Conservation (phyloP, 371 early-diverging fungal species). For the Rhizopus arrhizus region DNA sequence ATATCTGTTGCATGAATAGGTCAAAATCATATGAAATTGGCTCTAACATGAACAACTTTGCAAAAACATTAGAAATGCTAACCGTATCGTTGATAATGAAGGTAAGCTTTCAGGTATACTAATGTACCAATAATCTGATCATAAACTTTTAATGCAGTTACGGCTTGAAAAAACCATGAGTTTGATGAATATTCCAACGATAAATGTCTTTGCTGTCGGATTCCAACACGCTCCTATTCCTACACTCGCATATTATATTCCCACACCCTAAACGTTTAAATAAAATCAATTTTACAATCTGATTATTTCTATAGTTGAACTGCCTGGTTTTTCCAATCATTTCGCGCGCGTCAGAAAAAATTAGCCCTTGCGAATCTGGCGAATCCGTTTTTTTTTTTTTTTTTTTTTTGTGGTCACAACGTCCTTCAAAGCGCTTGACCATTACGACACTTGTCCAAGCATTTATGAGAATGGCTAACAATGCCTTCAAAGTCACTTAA, state of each 20-base stretch:
- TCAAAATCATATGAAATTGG: constrained; percentile 6
- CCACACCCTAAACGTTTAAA: constrained; percentile 2
- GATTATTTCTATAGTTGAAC: too few relatives aligned
- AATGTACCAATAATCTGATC: not conserved
- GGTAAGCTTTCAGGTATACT: not conserved
- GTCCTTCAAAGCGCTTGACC: constrained; percentile 2
- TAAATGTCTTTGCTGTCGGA: not conserved
- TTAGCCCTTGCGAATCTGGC: too few relatives aligned
- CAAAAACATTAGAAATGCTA: constrained; percentile 1
- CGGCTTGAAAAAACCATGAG: constrained; percentile 2
- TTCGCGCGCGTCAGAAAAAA: too few relatives aligned
- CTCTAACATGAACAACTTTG: constrained; percentile 4
- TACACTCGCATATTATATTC: not conserved
- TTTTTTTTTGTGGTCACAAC: constrained; percentile 3
- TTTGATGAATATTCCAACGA: constrained; percentile 3
- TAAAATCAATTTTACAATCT: not conserved
- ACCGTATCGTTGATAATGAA: constrained; percentile 1
- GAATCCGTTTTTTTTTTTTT: constrained; percentile 5
- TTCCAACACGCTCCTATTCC: not conserved
- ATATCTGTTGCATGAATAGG: constrained; percentile 5
- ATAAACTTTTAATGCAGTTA: constrained; percentile 2
- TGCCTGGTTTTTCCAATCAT: too few relatives aligned
- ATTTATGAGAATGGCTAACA: constrained; percentile 5
- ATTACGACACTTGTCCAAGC: constrained; percentile 12
- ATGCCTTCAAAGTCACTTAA: constrained; percentile 7